These are phyloP conservation scores for Solanum corneliomulleri DNA, from an alignment of 257 asterid genomes.

Conservation along the genomic window DNA sequence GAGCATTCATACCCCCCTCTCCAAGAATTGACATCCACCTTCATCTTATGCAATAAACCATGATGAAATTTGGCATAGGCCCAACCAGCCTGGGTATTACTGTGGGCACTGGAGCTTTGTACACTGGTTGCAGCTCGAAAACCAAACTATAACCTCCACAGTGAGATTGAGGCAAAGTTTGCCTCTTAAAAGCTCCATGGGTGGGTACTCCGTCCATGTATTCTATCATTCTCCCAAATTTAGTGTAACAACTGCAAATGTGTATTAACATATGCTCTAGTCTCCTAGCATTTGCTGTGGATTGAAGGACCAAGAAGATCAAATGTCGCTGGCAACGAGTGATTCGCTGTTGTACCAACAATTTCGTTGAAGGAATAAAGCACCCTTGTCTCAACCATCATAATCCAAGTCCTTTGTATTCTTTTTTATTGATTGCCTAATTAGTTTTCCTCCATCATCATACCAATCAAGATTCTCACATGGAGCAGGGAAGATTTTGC, in stretches of 20 bases:
- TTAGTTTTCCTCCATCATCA: conserved; percentile 47
- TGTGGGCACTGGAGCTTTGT: not conserved
- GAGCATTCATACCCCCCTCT: not conserved
- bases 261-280: not conserved
- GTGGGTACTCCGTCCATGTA: not conserved
- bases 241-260: not conserved
- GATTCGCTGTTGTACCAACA: not conserved
- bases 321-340: not conserved
- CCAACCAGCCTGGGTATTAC: not conserved
- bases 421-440: conserved; percentile 28
- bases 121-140: not conserved
- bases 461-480: conserved; percentile 76
- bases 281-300: not conserved
- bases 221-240: not conserved
- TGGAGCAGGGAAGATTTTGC: conserved; percentile 69
- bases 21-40: not conserved
- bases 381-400: conserved; percentile 10
- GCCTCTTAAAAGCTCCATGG: not conserved
- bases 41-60: not conserved
- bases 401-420: conserved; percentile 24
- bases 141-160: not conserved
- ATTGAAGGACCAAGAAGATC: not conserved
- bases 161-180: not conserved
- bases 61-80: not conserved
- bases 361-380: not conserved